Evolutionary conservation across 2,329 filamentous ascomycete species (phyloP).

Genomic region (Emericellopsis atlantica): DNA sequence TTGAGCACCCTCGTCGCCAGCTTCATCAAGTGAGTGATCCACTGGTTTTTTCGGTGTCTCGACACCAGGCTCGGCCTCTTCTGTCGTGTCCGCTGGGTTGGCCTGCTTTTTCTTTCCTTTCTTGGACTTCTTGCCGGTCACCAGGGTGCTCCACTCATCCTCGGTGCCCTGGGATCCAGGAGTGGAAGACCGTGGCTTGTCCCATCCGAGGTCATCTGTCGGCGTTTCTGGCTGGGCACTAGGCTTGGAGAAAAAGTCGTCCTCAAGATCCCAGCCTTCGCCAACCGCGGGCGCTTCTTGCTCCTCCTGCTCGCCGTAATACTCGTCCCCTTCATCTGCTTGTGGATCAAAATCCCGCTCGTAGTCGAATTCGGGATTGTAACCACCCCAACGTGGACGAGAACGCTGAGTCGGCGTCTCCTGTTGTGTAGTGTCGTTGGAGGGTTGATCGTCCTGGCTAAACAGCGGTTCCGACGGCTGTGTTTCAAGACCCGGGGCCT

Average conservation of each 20-base stretch:
- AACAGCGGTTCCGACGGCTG: conserved; percentile 17
- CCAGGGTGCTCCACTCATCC: conserved; percentile 4
- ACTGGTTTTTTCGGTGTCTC: background rate
- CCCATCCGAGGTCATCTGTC: conserved; percentile 1
- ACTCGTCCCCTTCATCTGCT: background rate
- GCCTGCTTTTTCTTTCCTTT: conserved; percentile 5
- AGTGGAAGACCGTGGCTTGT: background rate
- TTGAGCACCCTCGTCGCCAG: background rate
- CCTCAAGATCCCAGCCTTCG: conserved; percentile 4
- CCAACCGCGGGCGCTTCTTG: conserved; percentile 5
- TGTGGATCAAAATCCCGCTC: background rate
- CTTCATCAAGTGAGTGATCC: background rate
- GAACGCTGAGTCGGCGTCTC: conserved; percentile 3
- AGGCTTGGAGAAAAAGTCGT: conserved; percentile 1
- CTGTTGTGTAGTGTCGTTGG: conserved; percentile 12
- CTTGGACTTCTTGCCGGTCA: conserved; percentile 5
- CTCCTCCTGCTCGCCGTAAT: background rate
- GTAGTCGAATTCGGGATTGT: background rate
- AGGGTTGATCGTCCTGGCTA: conserved; percentile 13
- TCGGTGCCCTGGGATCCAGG: background rate
- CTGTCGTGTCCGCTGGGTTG: background rate
- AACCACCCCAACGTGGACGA: background rate
- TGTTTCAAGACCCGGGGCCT: conserved; percentile 7
- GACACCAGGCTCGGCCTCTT: background rate
- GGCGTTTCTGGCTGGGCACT: background rate